Evolutionary conservation across 805 yeast genomes (phyloP).

Genomic region (Myxozyma melibiosi): DNA sequence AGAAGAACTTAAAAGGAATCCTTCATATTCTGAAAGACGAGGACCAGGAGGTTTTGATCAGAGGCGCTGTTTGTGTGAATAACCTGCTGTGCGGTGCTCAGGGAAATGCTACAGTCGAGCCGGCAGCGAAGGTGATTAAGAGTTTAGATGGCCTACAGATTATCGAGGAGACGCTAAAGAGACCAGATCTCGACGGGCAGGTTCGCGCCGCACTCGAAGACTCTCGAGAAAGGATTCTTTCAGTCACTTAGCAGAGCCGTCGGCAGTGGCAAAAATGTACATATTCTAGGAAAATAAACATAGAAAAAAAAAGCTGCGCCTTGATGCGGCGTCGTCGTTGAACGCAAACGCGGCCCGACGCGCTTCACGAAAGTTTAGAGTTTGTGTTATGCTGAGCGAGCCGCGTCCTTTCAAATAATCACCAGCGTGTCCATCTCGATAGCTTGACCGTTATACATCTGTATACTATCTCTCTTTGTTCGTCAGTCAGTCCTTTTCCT

Average conservation of each 20-base stretch:
- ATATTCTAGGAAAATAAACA: no score
- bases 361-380: neutral
- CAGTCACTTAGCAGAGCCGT: no score
- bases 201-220: conserved; percentile 5
- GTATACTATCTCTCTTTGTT: neutral
- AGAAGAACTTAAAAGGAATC: conserved; percentile 36
- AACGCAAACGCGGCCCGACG: neutral
- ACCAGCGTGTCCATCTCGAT: neutral
- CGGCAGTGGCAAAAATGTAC: no score
- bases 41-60: conserved; percentile 37
- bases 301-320: no score
- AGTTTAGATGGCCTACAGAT: neutral
- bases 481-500: no score
- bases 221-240: neutral
- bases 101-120: conserved; percentile 1
- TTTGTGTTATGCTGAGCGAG: conserved; percentile 1
- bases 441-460: neutral
- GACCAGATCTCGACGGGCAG: neutral
- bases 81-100: conserved; percentile 17
- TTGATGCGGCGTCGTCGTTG: no score
- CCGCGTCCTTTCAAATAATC: neutral
- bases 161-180: neutral
- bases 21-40: conserved; percentile 33
- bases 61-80: conserved; percentile 38
- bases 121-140: conserved; percentile 7